These are phyloP conservation scores for Aspergillus chevalieri DNA, from an alignment of 2,329 filamentous ascomycete genomes.

Conservation along the genomic window DNA sequence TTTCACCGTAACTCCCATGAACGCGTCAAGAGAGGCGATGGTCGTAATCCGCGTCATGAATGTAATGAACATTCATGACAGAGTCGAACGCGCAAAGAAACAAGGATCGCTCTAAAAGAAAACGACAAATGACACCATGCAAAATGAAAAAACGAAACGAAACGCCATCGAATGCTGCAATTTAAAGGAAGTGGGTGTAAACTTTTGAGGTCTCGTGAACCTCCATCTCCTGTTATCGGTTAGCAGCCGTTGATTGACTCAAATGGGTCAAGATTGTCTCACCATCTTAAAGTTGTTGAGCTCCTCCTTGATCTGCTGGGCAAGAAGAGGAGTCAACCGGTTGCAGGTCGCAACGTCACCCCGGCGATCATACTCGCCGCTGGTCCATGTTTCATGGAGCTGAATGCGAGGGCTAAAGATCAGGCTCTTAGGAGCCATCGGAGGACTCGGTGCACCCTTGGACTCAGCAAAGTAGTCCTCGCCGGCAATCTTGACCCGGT, in stretches of 20 bases:
- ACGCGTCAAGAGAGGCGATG: conserved; percentile 8
- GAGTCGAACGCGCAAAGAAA: conserved; percentile 10
- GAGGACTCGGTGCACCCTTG: conserved; percentile 75
- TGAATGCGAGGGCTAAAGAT: conserved; percentile 86
- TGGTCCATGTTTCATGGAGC: conserved; percentile 95
- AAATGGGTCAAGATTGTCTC: conserved; percentile 28
- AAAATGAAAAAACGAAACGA: conserved; percentile 9
- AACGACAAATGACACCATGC: conserved; percentile 8
- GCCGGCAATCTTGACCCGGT: conserved; percentile 67
- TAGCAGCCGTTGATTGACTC: background rate
- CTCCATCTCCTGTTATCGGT: conserved; percentile 78
- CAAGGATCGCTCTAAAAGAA: conserved; percentile 15
- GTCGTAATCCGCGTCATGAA: conserved; percentile 3
- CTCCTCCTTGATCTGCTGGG: conserved; percentile 99
- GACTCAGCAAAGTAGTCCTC: conserved; percentile 89
- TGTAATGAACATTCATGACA: background rate
- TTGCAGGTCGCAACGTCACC: conserved; percentile 98
- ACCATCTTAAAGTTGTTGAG: conserved; percentile 99
- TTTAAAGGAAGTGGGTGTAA: conserved; percentile 99
- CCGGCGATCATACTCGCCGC: conserved; percentile 88
- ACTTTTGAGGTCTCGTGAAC: conserved; percentile 98
- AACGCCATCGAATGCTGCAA: conserved; percentile 25
- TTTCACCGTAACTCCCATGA: conserved; percentile 16
- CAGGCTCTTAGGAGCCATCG: conserved; percentile 55
- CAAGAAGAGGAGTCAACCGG: conserved; percentile 89